Percentiles rank a stretch among this genome's conserved stretches.
Evolutionary conservation across 2,329 filamentous ascomycete genomes (phyloP).

Genomic region (Aspergillus jensenii): DNA sequence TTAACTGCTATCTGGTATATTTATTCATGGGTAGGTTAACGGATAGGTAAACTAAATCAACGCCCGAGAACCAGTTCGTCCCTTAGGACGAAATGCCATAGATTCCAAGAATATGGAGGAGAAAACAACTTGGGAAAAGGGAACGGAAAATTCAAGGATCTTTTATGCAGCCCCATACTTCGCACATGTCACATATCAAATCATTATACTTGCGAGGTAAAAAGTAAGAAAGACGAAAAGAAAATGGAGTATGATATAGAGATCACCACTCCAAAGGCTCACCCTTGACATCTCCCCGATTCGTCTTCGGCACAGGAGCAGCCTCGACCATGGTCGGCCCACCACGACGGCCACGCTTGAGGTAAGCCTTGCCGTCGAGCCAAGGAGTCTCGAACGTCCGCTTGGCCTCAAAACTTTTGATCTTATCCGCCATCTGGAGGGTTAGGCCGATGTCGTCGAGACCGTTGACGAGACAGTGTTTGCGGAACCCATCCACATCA

Average conservation of each 20-base stretch:
- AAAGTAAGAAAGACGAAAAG: conserved; percentile 1
- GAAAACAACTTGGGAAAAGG: not conserved
- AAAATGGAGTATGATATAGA: not conserved
- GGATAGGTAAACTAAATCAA: not conserved
- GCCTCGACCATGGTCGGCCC: conserved; percentile 62
- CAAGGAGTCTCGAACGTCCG: conserved; percentile 79
- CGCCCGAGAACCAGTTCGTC: not conserved
- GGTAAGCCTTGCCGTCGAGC: conserved; percentile 83
- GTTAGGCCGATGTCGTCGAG: conserved; percentile 95
- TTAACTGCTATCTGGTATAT: conserved; percentile 3
- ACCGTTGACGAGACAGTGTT: conserved; percentile 90
- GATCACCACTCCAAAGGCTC: conserved; percentile 87
- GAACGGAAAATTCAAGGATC: not conserved
- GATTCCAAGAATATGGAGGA: not conserved
- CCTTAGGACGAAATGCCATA: not conserved
- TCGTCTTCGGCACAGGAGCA: conserved; percentile 79
- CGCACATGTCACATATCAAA: not conserved
- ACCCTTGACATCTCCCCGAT: conserved; percentile 76
- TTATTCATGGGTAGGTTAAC: not conserved
- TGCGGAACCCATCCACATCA: conserved; percentile 88
- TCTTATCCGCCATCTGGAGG: conserved; percentile 89
- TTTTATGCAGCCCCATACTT: not conserved
- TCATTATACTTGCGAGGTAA: conserved; percentile 32
- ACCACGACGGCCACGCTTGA: conserved; percentile 55
- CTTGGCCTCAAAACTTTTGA: conserved; percentile 75